phyloP scores from a whole-genome alignment of 169 alveolate genomes.

The Plasmodium chabaudi region DNA sequence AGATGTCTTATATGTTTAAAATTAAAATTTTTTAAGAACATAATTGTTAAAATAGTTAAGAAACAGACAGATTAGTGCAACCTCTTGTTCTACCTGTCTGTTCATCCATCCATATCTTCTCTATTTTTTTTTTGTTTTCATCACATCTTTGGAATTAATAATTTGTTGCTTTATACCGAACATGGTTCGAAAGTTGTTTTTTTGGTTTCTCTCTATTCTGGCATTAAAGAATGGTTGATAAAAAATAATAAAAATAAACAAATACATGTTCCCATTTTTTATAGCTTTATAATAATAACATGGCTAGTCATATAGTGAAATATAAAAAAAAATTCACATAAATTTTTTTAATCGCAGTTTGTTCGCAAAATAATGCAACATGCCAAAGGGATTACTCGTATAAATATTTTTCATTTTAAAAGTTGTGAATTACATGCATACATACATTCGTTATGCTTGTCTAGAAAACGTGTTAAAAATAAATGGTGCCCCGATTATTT shows the following conservation, averaged over 20 bases:
- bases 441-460: background rate
- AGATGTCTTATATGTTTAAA: no score
- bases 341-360: constrained; percentile 2
- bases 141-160: background rate
- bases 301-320: background rate
- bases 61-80: background rate
- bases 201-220: background rate
- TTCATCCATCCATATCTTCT: background rate
- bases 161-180: background rate
- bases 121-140: background rate
- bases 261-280: background rate
- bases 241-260: background rate
- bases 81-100: background rate
- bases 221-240: constrained; percentile 21
- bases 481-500: background rate
- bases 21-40: no score
- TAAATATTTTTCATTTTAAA: background rate
- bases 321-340: background rate
- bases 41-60: background rate
- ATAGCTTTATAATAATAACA: no score
- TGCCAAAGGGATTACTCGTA: constrained; percentile 68
- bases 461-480: background rate
- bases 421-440: background rate
- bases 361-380: constrained; percentile 8
- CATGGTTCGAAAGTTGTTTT: background rate